Evolutionary conservation across 75 land plant species (phyloP).

Genomic region (Cryptomeria japonica): DNA sequence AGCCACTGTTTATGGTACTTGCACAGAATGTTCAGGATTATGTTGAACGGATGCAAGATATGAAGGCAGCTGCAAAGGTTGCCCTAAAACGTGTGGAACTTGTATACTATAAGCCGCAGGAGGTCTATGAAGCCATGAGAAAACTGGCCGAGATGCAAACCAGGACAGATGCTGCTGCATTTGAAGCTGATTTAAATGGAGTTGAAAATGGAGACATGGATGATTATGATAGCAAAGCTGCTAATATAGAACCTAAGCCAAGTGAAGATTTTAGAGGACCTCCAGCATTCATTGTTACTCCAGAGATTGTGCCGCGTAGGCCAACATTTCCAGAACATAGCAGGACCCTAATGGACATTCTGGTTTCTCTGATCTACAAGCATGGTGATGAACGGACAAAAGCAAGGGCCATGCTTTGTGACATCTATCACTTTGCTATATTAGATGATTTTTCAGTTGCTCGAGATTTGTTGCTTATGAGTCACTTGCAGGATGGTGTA

Average conservation of each 20-base stretch:
- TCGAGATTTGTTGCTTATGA: constrained; percentile 86
- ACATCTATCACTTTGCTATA: constrained; percentile 90
- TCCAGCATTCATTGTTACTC: constrained; percentile 60
- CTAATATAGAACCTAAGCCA: constrained; percentile 6
- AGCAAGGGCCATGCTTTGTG: constrained; percentile 96
- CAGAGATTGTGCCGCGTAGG: constrained; percentile 75
- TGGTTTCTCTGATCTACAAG: constrained; percentile 78
- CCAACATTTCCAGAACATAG: constrained; percentile 81
- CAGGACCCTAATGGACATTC: constrained; percentile 69
- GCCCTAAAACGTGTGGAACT: constrained; percentile 80
- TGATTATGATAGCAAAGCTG: constrained; percentile 36
- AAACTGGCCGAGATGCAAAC: constrained; percentile 58
- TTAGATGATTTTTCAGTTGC: constrained; percentile 72
- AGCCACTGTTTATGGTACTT: constrained; percentile 71
- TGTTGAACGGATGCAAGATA: constrained; percentile 65
- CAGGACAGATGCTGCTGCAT: constrained; percentile 36
- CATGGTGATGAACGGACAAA: constrained; percentile 92
- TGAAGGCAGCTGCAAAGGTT: constrained; percentile 80
- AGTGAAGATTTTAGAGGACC: constrained; percentile 53
- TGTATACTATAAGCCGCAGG: constrained; percentile 93
- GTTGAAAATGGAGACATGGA: constrained; percentile 27
- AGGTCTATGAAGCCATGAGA: constrained; percentile 93
- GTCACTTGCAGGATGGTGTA: constrained; percentile 82
- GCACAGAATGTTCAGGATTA: constrained; percentile 90
- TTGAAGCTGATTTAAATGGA: constrained; percentile 20